These are phyloP conservation scores for Globisporangium recalcitrans DNA, from an alignment of 352 stramenopile species.

Conservation along the genomic window DNA sequence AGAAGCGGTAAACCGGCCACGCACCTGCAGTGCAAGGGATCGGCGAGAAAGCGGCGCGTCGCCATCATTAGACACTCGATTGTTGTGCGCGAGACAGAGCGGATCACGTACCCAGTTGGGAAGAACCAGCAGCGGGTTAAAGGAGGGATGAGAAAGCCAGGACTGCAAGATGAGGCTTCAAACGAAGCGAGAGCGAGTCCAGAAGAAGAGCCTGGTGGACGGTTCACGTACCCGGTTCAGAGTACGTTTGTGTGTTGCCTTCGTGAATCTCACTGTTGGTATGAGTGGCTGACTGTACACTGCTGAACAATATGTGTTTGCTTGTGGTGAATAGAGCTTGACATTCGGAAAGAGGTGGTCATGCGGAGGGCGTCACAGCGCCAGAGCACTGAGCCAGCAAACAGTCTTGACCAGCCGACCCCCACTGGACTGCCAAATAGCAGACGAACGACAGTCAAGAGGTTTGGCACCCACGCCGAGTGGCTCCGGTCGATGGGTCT, in stretches of 20 bases:
- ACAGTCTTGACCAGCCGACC: background rate
- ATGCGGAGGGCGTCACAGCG: conserved; percentile 11
- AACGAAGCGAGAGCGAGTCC: background rate
- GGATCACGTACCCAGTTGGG: conserved; percentile 3
- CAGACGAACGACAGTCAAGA: background rate
- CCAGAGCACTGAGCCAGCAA: background rate
- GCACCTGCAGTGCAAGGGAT: background rate
- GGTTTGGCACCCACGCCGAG: conserved; percentile 11
- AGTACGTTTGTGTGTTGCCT: conserved; percentile 8
- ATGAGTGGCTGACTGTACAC: background rate
- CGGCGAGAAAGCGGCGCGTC: conserved; percentile 11
- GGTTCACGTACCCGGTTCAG: conserved; percentile 13
- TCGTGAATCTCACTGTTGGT: background rate
- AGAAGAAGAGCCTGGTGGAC: background rate
- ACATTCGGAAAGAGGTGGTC: conserved; percentile 16
- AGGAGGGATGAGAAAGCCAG: background rate
- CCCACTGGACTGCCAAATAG: background rate
- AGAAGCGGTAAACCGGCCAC: background rate
- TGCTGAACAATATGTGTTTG: background rate
- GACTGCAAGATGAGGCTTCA: background rate
- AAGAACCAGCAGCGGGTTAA: background rate
- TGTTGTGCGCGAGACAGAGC: conserved; percentile 5
- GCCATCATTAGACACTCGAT: conserved; percentile 13
- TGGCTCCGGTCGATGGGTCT: conserved; percentile 15
- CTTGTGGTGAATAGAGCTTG: conserved; percentile 13